Evolutionary conservation across 768 basidiomycete species (phyloP), one percentile per base, ranked within the genome.

Genomic region (Trametes cinnabarina): DNA sequence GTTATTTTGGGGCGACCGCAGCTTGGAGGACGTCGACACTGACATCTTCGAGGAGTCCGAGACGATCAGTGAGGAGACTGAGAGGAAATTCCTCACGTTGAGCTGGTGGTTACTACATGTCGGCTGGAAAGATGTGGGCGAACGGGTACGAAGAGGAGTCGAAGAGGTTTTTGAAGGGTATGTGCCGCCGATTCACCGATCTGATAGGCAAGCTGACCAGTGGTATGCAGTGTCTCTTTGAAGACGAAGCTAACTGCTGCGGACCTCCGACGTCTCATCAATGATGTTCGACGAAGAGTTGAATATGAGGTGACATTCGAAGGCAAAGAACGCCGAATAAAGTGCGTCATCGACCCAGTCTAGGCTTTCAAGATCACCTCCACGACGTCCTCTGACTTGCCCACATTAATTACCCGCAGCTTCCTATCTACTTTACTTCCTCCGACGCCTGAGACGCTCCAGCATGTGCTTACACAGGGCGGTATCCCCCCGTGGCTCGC

Each of bases 51-150:
- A 72, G n/a, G 66, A 55, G 32, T 67, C 67, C 10, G 73, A 76
- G 19, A 67, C 66, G 20, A 72, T 86, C 7, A 75, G 71, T 32
- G 86, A 88, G 34, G 88, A 88, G 52, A 83, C 85, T 5, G 93
- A 95, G 70, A 77, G 83, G 58, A 83, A 86, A 67, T 98, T 85
- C 68, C 74, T 97, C 48, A 92, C 90, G 0, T 81, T 95, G 64
- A 90, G 86, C 37, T 98, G 94, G 93, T 96, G 94, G 93, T 76
- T 96, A 10, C 66, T 96, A 54, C 87, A 97, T 67, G 88, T 93
- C 3, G 94, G 95, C 0, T 96, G 94, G 94, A 90, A 87, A 63
- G 87, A 88, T 57, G 80, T 98, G 0, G 85, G 82, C 0, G 84
- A 85, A 62, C 76, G 90, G 37, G 89, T 94, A 0, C 74, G 86